Conservation (phyloP, 139 green algal species). For the Axilococcus clingmanii region DNA sequence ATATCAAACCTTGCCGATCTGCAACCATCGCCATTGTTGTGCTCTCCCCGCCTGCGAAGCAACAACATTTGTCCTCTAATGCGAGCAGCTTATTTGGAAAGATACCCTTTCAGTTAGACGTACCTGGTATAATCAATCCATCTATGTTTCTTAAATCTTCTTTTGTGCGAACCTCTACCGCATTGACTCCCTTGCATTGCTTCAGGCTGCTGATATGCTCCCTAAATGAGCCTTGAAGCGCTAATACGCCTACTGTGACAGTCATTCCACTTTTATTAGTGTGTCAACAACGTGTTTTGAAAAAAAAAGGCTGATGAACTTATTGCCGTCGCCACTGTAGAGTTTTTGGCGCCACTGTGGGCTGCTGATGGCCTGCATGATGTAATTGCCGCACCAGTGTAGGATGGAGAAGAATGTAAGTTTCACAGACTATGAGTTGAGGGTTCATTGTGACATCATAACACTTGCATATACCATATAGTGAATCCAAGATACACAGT, state of each 20-base stretch:
- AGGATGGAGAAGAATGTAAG: too few species aligned
- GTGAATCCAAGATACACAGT: too few species aligned
- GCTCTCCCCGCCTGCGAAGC: conserved; percentile 64
- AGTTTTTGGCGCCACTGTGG: too few species aligned
- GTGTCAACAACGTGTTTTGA: too few species aligned
- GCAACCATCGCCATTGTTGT: conserved; percentile 90
- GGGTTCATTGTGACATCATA: too few species aligned
- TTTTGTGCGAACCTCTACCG: conserved; percentile 74
- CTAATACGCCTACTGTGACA: conserved; percentile 72
- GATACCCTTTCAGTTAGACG: not conserved
- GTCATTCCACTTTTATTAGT: too few species aligned
- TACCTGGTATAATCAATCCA: conserved; percentile 82
- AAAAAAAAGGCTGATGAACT: too few species aligned
- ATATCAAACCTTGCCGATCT: conserved; percentile 78
- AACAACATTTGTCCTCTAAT: not conserved
- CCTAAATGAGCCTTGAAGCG: conserved; percentile 82
- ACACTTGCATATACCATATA: too few species aligned
- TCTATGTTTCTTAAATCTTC: conserved; percentile 61
- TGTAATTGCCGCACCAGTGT: too few species aligned
- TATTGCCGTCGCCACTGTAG: too few species aligned
- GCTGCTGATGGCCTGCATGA: too few species aligned
- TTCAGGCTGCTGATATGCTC: conserved; percentile 75
- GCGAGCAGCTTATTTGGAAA: not conserved
- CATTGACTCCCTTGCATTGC: conserved; percentile 46
- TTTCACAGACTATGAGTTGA: too few species aligned